phyloP scores from a whole-genome alignment of 345 rosid species.

The Cardamine chenopodiifolia region DNA sequence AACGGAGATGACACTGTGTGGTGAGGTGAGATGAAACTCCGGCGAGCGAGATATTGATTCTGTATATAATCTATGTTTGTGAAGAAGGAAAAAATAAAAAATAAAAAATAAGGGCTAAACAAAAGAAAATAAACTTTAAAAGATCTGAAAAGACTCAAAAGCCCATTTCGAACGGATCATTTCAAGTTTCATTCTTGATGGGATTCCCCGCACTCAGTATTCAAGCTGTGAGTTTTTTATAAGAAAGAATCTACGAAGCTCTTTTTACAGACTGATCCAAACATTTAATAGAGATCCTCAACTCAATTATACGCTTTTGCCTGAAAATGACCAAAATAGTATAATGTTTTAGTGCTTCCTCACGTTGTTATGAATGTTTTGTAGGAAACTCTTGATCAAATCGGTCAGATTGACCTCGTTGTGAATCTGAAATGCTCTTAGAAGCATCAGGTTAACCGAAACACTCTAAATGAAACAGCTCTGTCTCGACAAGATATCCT shows the following conservation, averaged over 20 bases:
- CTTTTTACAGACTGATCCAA: background rate
- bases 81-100: no score
- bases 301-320: background rate
- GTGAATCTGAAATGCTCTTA: conserved; percentile 70
- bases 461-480: conserved; percentile 38
- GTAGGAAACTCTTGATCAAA: conserved; percentile 89
- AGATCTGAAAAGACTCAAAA: no score
- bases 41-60: background rate
- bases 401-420: conserved; percentile 82
- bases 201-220: conserved; percentile 80
- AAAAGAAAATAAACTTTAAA: no score
- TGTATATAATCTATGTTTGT: background rate
- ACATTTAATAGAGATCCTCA: background rate
- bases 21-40: background rate
- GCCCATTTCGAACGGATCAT: no score
- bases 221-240: conserved; percentile 69
- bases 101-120: no score
- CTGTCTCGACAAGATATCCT: conserved; percentile 40
- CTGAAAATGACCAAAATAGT: conserved; percentile 43
- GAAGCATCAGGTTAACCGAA: conserved; percentile 46
- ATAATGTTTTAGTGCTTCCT: conserved; percentile 24
- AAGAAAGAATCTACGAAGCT: background rate
- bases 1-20: background rate
- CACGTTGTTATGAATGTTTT: conserved; percentile 13
- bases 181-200: conserved; percentile 92